Percentiles rank a stretch among this genome's conserved stretches.
Evolutionary conservation across 805 yeast genomes (phyloP).

Genomic region (Myxozyma geophila): DNA sequence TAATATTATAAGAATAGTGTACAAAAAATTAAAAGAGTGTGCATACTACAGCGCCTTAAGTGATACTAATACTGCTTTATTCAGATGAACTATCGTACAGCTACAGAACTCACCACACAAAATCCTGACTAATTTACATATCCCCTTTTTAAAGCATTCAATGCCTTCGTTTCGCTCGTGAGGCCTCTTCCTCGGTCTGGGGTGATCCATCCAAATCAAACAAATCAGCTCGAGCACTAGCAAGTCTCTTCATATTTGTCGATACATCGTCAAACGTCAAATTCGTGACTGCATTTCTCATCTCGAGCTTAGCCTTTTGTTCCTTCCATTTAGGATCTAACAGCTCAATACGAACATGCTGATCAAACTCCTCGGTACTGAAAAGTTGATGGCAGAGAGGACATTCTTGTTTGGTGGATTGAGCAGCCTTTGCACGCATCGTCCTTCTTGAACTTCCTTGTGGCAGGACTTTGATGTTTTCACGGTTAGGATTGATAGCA

Average conservation of each 20-base stretch:
- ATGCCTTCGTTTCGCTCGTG: slow-evolving; percentile 32
- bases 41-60: too few species aligned
- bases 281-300: slow-evolving; percentile 45
- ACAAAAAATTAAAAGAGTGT: too few species aligned
- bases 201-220: slow-evolving; percentile 38
- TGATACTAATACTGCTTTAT: too few species aligned
- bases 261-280: slow-evolving; percentile 45
- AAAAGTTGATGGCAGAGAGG: slow-evolving; percentile 78
- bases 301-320: slow-evolving; percentile 54
- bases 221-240: slow-evolving; percentile 43
- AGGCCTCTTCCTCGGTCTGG: slow-evolving; percentile 35
- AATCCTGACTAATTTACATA: neutral
- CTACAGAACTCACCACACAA: too few species aligned
- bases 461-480: slow-evolving; percentile 56
- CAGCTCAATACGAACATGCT: slow-evolving; percentile 69
- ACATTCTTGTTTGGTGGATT: slow-evolving; percentile 54
- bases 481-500: slow-evolving; percentile 31
- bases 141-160: neutral
- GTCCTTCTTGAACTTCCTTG: slow-evolving; percentile 71
- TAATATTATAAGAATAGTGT: too few species aligned
- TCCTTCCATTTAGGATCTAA: slow-evolving; percentile 79
- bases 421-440: slow-evolving; percentile 37
- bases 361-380: slow-evolving; percentile 66
- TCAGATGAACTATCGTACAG: too few species aligned
- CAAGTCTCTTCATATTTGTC: slow-evolving; percentile 47